phyloP scores from a whole-genome alignment of 208 protist genomes.

The Trypanosoma melophagium region DNA sequence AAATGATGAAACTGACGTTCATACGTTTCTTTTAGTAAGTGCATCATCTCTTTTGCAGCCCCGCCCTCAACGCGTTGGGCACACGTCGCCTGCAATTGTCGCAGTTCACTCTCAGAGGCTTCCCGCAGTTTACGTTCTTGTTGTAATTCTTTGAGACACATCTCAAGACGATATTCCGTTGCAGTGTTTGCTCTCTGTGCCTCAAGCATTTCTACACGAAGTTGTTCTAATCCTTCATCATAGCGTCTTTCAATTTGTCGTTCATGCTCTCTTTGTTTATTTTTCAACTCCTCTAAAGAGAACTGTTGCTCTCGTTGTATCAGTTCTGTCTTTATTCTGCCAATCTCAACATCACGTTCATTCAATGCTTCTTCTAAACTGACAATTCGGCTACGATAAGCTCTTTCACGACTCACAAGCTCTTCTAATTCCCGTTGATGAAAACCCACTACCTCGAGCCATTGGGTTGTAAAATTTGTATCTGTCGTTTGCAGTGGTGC shows the following conservation, averaged over 20 bases:
- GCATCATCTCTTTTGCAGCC: conserved; percentile 21
- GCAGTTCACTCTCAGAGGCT: conserved; percentile 23
- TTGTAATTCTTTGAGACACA: conserved; percentile 32
- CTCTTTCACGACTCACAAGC: conserved; percentile 43
- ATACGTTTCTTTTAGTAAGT: conserved; percentile 26
- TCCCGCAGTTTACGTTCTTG: conserved; percentile 37
- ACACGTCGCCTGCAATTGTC: conserved; percentile 4
- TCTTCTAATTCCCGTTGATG: conserved; percentile 60
- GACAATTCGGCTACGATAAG: conserved; percentile 59
- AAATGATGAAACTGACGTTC: conserved; percentile 19
- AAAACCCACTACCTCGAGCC: conserved; percentile 26
- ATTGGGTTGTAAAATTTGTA: conserved; percentile 9
- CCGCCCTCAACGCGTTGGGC: conserved; percentile 3
- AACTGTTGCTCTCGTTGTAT: conserved; percentile 10
- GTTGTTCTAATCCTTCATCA: conserved; percentile 13
- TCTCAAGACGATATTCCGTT: conserved; percentile 34
- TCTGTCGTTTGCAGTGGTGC: background rate
- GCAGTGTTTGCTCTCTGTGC: conserved; percentile 23
- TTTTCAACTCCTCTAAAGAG: conserved; percentile 18
- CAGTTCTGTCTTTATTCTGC: conserved; percentile 2
- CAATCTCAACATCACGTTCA: conserved; percentile 27
- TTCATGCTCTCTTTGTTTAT: conserved; percentile 7
- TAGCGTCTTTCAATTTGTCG: conserved; percentile 3
- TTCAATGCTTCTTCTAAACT: conserved; percentile 43
- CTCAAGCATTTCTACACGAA: conserved; percentile 25